These are phyloP conservation scores for Suillus spraguei DNA, from an alignment of 768 basidiomycete genomes.

Conservation along the genomic window DNA sequence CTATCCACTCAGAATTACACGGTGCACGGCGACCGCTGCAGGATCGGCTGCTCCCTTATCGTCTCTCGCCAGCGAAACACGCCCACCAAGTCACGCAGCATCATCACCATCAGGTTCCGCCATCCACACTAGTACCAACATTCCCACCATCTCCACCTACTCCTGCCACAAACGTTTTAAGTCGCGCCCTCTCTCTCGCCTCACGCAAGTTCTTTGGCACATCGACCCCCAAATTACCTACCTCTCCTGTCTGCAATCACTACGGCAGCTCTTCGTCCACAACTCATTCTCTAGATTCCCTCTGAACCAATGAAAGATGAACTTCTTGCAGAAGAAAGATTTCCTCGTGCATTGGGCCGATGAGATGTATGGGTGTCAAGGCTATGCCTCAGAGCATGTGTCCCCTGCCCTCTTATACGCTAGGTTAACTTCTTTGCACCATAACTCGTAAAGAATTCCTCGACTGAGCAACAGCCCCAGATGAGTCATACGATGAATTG, in stretches of 20 bases:
- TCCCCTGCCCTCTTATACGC: slow-evolving; percentile 1
- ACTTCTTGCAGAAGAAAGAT: slow-evolving; percentile 85
- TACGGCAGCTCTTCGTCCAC: slow-evolving; percentile 52
- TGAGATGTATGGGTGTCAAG: slow-evolving; percentile 88
- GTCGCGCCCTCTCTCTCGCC: slow-evolving; percentile 77
- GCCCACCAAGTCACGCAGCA: slow-evolving; percentile 36
- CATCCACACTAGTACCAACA: slow-evolving; percentile 24
- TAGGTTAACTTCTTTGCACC: slow-evolving; percentile 28
- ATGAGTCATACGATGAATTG: slow-evolving; percentile 92
- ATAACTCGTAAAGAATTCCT: slow-evolving; percentile 70
- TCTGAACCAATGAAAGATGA: slow-evolving; percentile 75
- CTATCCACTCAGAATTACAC: slow-evolving; percentile 55
- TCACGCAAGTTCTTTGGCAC: slow-evolving; percentile 84
- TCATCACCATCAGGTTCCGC: slow-evolving; percentile 27
- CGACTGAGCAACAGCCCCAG: slow-evolving; percentile 71
- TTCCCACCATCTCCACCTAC: slow-evolving; percentile 75
- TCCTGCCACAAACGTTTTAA: slow-evolving; percentile 71
- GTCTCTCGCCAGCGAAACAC: slow-evolving; percentile 50
- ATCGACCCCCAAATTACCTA: slow-evolving; percentile 39
- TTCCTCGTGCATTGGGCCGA: slow-evolving; percentile 94
- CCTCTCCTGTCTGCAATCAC: slow-evolving; percentile 37
- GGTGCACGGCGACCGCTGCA: slow-evolving; percentile 58
- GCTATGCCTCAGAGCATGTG: slow-evolving; percentile 79
- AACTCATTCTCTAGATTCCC: slow-evolving; percentile 44
- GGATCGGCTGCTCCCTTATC: slow-evolving; percentile 55